phyloP scores from a whole-genome alignment of 2,329 filamentous ascomycete genomes.

The Didymella keratinophila region DNA sequence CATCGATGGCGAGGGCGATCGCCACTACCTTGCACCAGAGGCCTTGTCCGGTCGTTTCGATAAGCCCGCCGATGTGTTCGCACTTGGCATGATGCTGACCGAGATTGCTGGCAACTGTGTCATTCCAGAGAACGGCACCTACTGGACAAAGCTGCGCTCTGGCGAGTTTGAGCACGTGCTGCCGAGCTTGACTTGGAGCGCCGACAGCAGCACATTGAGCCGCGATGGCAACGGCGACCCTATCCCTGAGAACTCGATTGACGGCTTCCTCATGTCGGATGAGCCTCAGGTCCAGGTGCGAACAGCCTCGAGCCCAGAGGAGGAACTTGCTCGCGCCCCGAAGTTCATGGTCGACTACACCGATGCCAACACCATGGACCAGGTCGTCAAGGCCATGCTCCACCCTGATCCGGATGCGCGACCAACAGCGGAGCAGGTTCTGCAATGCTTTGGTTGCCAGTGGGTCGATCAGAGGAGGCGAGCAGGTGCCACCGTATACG shows the following conservation, averaged over 20 bases:
- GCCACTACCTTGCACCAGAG: conserved; percentile 95
- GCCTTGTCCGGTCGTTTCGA: conserved; percentile 86
- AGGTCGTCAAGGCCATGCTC: conserved; percentile 88
- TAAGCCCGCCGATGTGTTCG: conserved; percentile 92
- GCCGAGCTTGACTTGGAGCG: conserved; percentile 84
- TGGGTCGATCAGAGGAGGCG: conserved; percentile 82
- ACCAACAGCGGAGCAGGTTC: conserved; percentile 76
- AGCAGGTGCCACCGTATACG: conserved; percentile 91
- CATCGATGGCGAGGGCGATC: conserved; percentile 91
- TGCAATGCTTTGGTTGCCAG: conserved; percentile 74
- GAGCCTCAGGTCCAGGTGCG: conserved; percentile 50
- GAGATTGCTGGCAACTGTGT: conserved; percentile 95
- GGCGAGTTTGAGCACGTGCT: conserved; percentile 85
- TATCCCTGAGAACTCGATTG: conserved; percentile 35
- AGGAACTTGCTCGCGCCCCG: conserved; percentile 74
- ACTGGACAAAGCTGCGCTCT: conserved; percentile 88
- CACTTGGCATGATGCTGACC: conserved; percentile 90
- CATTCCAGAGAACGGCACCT: conserved; percentile 89
- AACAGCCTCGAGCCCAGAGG: conserved; percentile 38
- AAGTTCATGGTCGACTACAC: conserved; percentile 84
- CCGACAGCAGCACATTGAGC: conserved; percentile 69
- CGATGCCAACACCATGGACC: conserved; percentile 79
- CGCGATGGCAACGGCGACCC: conserved; percentile 70
- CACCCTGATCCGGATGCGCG: conserved; percentile 75
- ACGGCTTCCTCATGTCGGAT: conserved; percentile 44